Base-by-base conservation (phyloP, 1,139 yeast species). In the Zygosaccharomyces pseudobailii region DNA sequence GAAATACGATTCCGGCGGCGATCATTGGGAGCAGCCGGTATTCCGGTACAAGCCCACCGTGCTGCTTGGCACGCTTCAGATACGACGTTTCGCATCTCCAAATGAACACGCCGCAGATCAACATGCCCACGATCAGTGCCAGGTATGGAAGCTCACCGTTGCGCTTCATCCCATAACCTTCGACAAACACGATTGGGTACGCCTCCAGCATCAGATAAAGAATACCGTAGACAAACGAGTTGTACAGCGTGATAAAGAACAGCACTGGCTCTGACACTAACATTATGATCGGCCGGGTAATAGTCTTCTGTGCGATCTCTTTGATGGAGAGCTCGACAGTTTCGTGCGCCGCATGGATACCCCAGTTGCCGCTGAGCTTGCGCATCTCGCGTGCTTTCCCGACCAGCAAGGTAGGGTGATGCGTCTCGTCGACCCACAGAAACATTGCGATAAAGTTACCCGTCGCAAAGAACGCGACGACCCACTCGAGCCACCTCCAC, bases 171-270 rank as follows among this genome's bases (percentile, higher is more conserved):
- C 73, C 73, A 61, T 86, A 87, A 44, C 82, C 82, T 7, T 71
- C 74, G 10, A 69, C 71, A 63, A 87, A 88, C 37, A 87, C 80
- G 54, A 84, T 71, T 25, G 96, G 96, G 57, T 84, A 79, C 2
- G 94, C 95, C 40, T 87, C 85, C 56, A 88, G 71, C 66, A 86
- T 77, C 57, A 87, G 67, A 63, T 88, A 88, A 48, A 87, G 69
- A 65, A 88, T 82, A 55, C 95, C 96, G 65, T 87, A 88, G 52
- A 87, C 81, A 66, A 88, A 87, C 2, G 95, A 84, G 62, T 84
- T 85, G 72, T 87, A 88, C 39, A 87, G 59, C 30, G 90, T 77
- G 51, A 87, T 69, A 44, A 83, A 69, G 32, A 87, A 72, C 54
- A 87, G 68, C 50, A 87, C 82, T 37, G 95, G 95, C 66, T 87